Conservation (phyloP, 176 grass and related monocot species). For the Phoenix dactylifera region DNA sequence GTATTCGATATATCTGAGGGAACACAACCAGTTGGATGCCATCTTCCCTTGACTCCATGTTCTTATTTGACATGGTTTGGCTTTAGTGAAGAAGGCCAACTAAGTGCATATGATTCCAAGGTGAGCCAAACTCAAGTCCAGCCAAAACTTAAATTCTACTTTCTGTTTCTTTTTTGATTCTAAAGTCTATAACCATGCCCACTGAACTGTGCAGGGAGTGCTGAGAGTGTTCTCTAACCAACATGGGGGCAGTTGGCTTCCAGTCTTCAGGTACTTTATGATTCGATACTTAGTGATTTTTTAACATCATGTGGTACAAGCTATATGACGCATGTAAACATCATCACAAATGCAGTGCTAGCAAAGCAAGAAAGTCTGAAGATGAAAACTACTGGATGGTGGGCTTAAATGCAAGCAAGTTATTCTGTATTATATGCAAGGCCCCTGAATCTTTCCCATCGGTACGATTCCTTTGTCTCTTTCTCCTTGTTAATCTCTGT, state of each 20-base stretch:
- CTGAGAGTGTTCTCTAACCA: slow-evolving; percentile 66
- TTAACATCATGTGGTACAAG: too few relatives aligned
- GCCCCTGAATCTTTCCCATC: slow-evolving; percentile 51
- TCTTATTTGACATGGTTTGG: slow-evolving; percentile 89
- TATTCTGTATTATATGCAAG: slow-evolving; percentile 93
- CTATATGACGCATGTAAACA: not conserved
- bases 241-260: slow-evolving; percentile 79
- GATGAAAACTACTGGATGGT: slow-evolving; percentile 92
- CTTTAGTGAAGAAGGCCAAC: slow-evolving; percentile 82
- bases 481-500: slow-evolving; percentile 1
- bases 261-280: slow-evolving; percentile 69
- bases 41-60: slow-evolving; percentile 51
- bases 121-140: slow-evolving; percentile 18
- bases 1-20: slow-evolving; percentile 51
- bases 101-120: slow-evolving; percentile 87
- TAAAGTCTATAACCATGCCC: not conserved
- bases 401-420: slow-evolving; percentile 63
- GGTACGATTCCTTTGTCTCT: slow-evolving; percentile 25
- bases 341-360: slow-evolving; percentile 42
- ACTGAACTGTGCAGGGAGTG: slow-evolving; percentile 40
- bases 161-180: not conserved
- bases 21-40: slow-evolving; percentile 33
- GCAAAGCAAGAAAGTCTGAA: slow-evolving; percentile 61
- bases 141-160: not conserved
- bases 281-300: too few relatives aligned